Percentiles rank a stretch among this genome's conserved stretches.
phyloP scores from a whole-genome alignment of 345 rosid genomes.

The Linum lewisii region DNA sequence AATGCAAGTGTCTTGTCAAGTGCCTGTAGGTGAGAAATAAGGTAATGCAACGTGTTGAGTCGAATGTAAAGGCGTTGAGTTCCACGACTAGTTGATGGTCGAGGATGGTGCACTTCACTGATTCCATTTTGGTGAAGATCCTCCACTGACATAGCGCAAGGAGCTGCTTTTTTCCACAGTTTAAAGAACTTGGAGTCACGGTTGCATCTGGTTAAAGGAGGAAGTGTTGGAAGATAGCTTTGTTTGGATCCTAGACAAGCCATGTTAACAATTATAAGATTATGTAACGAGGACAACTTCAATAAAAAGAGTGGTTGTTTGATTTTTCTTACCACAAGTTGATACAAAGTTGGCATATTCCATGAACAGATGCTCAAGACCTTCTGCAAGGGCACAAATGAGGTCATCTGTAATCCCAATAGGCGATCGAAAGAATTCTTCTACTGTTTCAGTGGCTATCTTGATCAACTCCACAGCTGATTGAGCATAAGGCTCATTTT shows the following conservation, averaged over 20 bases:
- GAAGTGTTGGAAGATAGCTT: conserved; percentile 69
- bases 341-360: conserved; percentile 67
- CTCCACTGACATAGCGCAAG: conserved; percentile 35
- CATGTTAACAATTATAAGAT: too few species aligned
- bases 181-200: conserved; percentile 51
- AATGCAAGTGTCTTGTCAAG: conserved; percentile 71
- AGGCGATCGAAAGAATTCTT: conserved; percentile 78
- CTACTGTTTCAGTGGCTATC: conserved; percentile 47
- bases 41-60: conserved; percentile 73
- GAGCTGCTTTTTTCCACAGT: conserved; percentile 67
- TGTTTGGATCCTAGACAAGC: conserved; percentile 53
- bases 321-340: conserved; percentile 53
- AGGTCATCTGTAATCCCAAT: conserved; percentile 68
- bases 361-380: conserved; percentile 51
- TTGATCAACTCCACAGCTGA: conserved; percentile 63
- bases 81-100: conserved; percentile 85
- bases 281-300: background rate
- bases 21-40: conserved; percentile 61
- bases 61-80: conserved; percentile 85
- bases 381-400: conserved; percentile 63
- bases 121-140: conserved; percentile 18
- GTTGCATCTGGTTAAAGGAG: conserved; percentile 85
- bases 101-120: conserved; percentile 49
- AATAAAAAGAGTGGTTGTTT: background rate
- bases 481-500: conserved; percentile 77